Conservation (phyloP, 495 filamentous ascomycete species). For the Penicillium tannophilum region DNA sequence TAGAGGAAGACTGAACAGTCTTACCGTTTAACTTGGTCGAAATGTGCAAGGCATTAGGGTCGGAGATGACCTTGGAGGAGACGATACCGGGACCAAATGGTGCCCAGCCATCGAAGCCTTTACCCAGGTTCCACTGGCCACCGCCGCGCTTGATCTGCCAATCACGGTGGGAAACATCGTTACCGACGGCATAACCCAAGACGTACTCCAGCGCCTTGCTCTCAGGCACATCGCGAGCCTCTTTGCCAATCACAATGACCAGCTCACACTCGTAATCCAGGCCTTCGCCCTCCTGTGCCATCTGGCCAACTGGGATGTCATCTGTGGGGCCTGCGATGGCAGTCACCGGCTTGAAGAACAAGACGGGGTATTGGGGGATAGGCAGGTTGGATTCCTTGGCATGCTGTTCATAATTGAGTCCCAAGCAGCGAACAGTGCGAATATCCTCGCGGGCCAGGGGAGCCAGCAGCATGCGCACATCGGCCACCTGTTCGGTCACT, state of each 20-base stretch:
- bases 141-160: slow-evolving; percentile 81
- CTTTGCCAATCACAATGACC: slow-evolving; percentile 74
- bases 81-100: slow-evolving; percentile 84
- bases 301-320: slow-evolving; percentile 62
- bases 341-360: slow-evolving; percentile 84
- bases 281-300: slow-evolving; percentile 62
- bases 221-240: slow-evolving; percentile 67
- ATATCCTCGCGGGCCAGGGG: slow-evolving; percentile 70
- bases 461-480: slow-evolving; percentile 67
- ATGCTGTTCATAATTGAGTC: slow-evolving; percentile 81
- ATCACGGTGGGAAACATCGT: slow-evolving; percentile 82
- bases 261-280: slow-evolving; percentile 88
- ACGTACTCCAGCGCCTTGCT: slow-evolving; percentile 71
- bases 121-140: slow-evolving; percentile 80
- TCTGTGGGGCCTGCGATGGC: slow-evolving; percentile 70
- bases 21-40: slow-evolving; percentile 71
- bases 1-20: slow-evolving; percentile 71
- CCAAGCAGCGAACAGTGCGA: slow-evolving; percentile 75
- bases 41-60: slow-evolving; percentile 70
- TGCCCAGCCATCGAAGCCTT: slow-evolving; percentile 90
- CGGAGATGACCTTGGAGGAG: slow-evolving; percentile 60
- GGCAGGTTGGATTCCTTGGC: slow-evolving; percentile 77
- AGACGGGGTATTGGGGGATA: slow-evolving; percentile 72
- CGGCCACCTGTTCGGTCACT: slow-evolving; percentile 68
- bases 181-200: slow-evolving; percentile 77